These are phyloP conservation scores for Paspalum vaginatum DNA, from an alignment of 176 grass and related monocot genomes.

Conservation along the genomic window DNA sequence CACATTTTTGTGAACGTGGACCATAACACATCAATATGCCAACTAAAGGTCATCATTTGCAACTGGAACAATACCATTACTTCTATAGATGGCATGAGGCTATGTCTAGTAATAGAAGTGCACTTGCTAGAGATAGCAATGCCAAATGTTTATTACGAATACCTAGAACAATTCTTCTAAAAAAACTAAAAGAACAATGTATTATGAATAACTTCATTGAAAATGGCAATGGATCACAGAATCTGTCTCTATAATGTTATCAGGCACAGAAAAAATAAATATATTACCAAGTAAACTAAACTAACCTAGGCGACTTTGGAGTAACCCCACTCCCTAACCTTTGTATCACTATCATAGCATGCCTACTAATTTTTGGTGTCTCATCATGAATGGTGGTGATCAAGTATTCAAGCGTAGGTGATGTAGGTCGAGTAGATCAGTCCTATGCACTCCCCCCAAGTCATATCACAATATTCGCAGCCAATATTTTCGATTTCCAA, in stretches of 20 bases:
- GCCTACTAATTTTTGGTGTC: not conserved
- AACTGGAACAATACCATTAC: not conserved
- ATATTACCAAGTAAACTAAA: not conserved
- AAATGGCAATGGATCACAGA: not conserved
- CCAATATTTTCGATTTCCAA: not conserved
- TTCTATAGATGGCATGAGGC: not conserved
- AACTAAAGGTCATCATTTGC: constrained; percentile 32
- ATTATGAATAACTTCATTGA: not conserved
- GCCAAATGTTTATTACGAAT: not conserved
- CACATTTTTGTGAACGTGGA: constrained; percentile 21
- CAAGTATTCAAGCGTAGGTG: not conserved
- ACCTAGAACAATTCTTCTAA: not conserved
- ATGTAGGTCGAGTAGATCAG: not conserved
- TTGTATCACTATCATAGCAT: not conserved
- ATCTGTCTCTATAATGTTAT: not conserved
- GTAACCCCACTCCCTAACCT: not conserved
- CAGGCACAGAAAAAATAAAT: not conserved
- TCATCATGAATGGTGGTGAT: not conserved
- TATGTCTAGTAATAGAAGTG: not conserved
- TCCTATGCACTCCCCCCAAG: not conserved
- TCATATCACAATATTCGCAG: not conserved
- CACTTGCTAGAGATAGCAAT: constrained; percentile 26
- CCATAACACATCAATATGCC: constrained; percentile 9
- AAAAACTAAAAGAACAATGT: not conserved
- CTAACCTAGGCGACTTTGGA: not conserved